phyloP scores from a whole-genome alignment of 768 basidiomycete species.

The Hirschioporus abietinus region DNA sequence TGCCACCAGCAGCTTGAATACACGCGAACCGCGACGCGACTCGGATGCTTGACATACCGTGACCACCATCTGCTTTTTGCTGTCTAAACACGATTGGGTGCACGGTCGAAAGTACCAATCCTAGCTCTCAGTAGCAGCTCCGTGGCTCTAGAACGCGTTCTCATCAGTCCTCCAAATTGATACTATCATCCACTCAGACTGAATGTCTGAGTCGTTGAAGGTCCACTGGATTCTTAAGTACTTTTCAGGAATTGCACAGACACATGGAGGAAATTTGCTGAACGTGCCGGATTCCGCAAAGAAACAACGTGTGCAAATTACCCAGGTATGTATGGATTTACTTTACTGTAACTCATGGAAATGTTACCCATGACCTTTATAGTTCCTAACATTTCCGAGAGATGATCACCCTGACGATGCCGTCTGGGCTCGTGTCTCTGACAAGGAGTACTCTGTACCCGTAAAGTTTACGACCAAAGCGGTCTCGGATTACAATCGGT shows the following conservation, averaged over 20 bases:
- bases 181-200: not conserved
- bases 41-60: not conserved
- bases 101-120: too few species aligned
- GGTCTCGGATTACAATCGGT: slow-evolving; percentile 37
- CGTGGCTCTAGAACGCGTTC: too few species aligned
- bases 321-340: slow-evolving; percentile 34
- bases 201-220: slow-evolving; percentile 34
- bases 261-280: slow-evolving; percentile 41
- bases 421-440: slow-evolving; percentile 62
- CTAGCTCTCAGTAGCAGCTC: too few species aligned
- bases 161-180: not conserved
- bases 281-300: slow-evolving; percentile 28
- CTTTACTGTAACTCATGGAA: not conserved
- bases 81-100: too few species aligned
- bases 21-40: not conserved
- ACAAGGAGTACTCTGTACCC: slow-evolving; percentile 45
- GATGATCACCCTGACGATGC: slow-evolving; percentile 27
- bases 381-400: slow-evolving; percentile 53
- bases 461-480: slow-evolving; percentile 53
- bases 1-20: too few species aligned
- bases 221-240: slow-evolving; percentile 55
- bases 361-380: not conserved
- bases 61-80: not conserved
- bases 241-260: slow-evolving; percentile 44
- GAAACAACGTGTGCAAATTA: slow-evolving; percentile 53